Base-by-base conservation (phyloP, 139 green algal species). In the Chlamydomonas sp. region DNA sequence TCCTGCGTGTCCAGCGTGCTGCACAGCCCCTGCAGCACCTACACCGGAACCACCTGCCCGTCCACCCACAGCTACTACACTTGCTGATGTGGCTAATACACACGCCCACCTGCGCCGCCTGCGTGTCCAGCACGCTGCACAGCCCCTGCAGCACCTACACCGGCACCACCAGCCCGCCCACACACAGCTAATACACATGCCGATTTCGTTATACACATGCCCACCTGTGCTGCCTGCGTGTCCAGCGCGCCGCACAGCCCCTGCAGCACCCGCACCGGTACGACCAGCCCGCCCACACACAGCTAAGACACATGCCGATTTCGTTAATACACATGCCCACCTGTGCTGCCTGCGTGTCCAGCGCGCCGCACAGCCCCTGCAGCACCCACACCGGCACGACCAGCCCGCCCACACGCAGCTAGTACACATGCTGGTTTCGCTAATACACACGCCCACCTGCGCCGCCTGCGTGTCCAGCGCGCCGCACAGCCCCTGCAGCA, bases 401-500 rank as follows among this genome's bases (percentile, higher is more conserved):
- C 12, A 17, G 71, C 15, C 71, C 71, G 71, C 15, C 71, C 60
- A 31, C 57, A 61, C 59, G 60, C 78, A 49, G 31, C 31, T 49
- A 49, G 31, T 49, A 49, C 31, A 49, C 31, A 49, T 49, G 31
- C 31, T 49, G 31, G 31, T 49, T 49, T 49, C 31, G 31, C 31
- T 49, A 49, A 49, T 49, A 49, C 31, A 49, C 31, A 49, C 18
- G 49, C 66, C 15, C 75, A 88, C 87, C 87, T 90, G 87, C 31
- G 87, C 63, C 4, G 81, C 87, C 61, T 86, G 79, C 14, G 87
- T 90, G 76, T 90, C 87, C 59, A 88, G 74, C 5, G 73, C 80
- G 9, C 87, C 87, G 61, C 79, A 86, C 76, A 90, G 81, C 8
- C 87, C 87, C 68, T 88, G 84, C 74, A 90, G 59, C 60, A 90